Percentiles rank a stretch among this genome's conserved stretches.
phyloP scores from a whole-genome alignment of 441 rosid species.

The Adansonia rubrostipa region DNA sequence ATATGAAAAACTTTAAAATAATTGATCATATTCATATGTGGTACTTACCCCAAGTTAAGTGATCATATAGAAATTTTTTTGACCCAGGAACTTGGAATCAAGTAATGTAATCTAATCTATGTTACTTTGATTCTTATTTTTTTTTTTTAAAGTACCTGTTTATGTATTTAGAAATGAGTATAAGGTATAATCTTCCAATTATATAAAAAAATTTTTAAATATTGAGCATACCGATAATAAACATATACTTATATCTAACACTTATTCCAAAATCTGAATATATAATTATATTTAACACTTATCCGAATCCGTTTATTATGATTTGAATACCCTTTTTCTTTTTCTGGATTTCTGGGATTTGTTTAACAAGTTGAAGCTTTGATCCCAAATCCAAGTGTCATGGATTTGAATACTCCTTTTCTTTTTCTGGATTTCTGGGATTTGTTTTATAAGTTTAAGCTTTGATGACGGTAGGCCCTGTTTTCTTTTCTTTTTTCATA shows the following conservation, averaged over 20 bases:
- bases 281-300: too few relatives aligned
- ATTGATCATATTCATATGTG: too few relatives aligned
- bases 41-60: too few relatives aligned
- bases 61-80: neutral
- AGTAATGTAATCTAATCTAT: neutral
- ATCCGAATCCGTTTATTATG: too few relatives aligned
- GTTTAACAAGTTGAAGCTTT: constrained; percentile 30
- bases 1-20: too few relatives aligned
- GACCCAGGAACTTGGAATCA: constrained; percentile 18
- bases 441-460: constrained; percentile 31
- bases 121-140: neutral
- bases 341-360: constrained; percentile 39
- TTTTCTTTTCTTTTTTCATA: constrained; percentile 8
- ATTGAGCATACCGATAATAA: too few relatives aligned
- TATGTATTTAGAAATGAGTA: too few relatives aligned
- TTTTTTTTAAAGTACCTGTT: neutral
- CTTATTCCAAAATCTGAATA: too few relatives aligned
- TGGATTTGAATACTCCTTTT: constrained; percentile 6
- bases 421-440: constrained; percentile 40
- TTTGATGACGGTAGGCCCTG: constrained; percentile 5
- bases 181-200: neutral
- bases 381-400: neutral
- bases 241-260: too few relatives aligned
- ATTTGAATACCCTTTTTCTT: constrained; percentile 23
- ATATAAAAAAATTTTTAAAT: too few relatives aligned